These are phyloP conservation scores for Sanghuangporus sanghuang DNA, from an alignment of 1,284 basidiomycete species.

Conservation along the genomic window DNA sequence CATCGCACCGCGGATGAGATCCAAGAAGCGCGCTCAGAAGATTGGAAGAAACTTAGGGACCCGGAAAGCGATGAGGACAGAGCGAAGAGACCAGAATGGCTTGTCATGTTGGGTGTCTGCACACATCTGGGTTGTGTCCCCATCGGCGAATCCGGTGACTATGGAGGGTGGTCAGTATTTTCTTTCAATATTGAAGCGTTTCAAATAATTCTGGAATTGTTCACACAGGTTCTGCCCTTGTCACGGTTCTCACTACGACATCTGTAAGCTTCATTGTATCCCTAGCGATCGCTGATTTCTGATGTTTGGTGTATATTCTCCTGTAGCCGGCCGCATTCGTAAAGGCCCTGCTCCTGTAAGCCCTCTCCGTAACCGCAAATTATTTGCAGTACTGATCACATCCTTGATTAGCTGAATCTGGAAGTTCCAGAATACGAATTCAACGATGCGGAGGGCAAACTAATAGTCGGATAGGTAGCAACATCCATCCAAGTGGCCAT, in stretches of 20 bases:
- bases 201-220: constrained; percentile 15
- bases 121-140: constrained; percentile 99
- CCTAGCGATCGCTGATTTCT: constrained; percentile 10
- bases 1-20: constrained; percentile 94
- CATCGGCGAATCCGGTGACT: constrained; percentile 97
- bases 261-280: constrained; percentile 48
- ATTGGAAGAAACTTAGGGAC: constrained; percentile 89
- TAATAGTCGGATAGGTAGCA: constrained; percentile 77
- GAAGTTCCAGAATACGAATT: constrained; percentile 88
- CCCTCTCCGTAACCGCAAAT: constrained; percentile 18
- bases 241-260: constrained; percentile 98
- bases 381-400: constrained; percentile 12
- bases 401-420: constrained; percentile 72
- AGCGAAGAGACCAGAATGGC: constrained; percentile 95
- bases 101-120: constrained; percentile 97
- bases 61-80: constrained; percentile 88
- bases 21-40: constrained; percentile 82
- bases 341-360: constrained; percentile 91
- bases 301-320: constrained; percentile 8
- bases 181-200: background rate
- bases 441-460: constrained; percentile 83
- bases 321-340: constrained; percentile 82
- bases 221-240: constrained; percentile 85
- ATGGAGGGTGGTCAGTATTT: constrained; percentile 81
- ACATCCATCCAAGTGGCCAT: background rate